Evolutionary conservation across 805 yeast genomes (phyloP).

Genomic region (Lipomyces japonicus): DNA sequence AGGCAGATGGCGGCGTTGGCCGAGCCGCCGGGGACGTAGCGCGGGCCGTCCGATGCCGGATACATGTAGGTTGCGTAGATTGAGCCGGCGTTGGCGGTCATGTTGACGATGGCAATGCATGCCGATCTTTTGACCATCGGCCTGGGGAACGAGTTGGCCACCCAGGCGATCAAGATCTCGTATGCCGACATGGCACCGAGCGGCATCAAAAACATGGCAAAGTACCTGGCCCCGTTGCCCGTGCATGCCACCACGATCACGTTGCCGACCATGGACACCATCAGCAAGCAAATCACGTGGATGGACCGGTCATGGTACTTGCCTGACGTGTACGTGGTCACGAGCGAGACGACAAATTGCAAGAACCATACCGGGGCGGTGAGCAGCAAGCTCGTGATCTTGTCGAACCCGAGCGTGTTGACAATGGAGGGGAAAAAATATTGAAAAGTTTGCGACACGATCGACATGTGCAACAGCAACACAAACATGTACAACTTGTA

Average conservation of each 20-base stretch:
- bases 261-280: slow-evolving; percentile 8
- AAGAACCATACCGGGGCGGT: slow-evolving; percentile 60
- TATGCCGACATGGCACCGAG: slow-evolving; percentile 16
- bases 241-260: slow-evolving; percentile 10
- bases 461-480: slow-evolving; percentile 17
- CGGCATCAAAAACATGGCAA: slow-evolving; percentile 20
- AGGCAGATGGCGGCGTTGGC: slow-evolving; percentile 12
- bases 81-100: slow-evolving; percentile 17
- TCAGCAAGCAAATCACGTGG: slow-evolving; percentile 9
- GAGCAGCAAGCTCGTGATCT: slow-evolving; percentile 49
- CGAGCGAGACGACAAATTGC: slow-evolving; percentile 49
- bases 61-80: slow-evolving; percentile 12
- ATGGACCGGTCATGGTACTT: slow-evolving; percentile 15
- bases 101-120: slow-evolving; percentile 16
- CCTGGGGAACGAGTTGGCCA: slow-evolving; percentile 17
- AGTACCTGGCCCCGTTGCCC: slow-evolving; percentile 13
- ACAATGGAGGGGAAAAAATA: slow-evolving; percentile 60
- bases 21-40: slow-evolving; percentile 20
- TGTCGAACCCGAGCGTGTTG: slow-evolving; percentile 48
- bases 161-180: slow-evolving; percentile 23
- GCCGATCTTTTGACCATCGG: slow-evolving; percentile 20
- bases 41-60: slow-evolving; percentile 13
- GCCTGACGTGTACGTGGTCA: slow-evolving; percentile 30
- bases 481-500: slow-evolving; percentile 22
- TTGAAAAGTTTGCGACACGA: slow-evolving; percentile 37